Percentiles rank a stretch among this genome's conserved stretches.
Evolutionary conservation across 1,284 basidiomycete species (phyloP).

Genomic region (Cryptococcus maquisensis): DNA sequence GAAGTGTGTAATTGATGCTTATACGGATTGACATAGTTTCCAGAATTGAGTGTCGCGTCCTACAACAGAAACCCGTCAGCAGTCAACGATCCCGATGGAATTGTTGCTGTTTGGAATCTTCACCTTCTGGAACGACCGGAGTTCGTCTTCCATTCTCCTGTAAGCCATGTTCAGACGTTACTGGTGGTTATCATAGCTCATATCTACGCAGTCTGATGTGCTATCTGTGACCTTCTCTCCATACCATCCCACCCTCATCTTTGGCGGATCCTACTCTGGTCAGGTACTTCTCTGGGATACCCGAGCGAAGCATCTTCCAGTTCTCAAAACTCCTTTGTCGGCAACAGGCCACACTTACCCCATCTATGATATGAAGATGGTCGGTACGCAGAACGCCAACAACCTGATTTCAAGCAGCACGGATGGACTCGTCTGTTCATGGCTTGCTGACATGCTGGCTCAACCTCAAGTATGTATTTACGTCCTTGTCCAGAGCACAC

Average conservation of each 20-base stretch:
- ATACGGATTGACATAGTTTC: slow-evolving; percentile 60
- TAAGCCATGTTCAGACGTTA: slow-evolving; percentile 44
- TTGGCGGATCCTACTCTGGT: slow-evolving; percentile 96
- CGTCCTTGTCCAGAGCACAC: neutral
- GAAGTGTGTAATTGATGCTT: neutral
- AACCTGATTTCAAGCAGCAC: slow-evolving; percentile 93
- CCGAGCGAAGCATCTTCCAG: slow-evolving; percentile 89
- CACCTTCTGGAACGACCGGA: slow-evolving; percentile 93
- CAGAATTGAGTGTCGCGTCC: slow-evolving; percentile 87
- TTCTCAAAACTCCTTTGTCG: slow-evolving; percentile 92
- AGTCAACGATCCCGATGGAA: slow-evolving; percentile 88
- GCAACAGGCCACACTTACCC: slow-evolving; percentile 96
- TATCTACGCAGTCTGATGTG: slow-evolving; percentile 73
- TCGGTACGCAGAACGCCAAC: slow-evolving; percentile 97
- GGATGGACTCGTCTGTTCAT: slow-evolving; percentile 93
- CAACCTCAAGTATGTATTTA: slow-evolving; percentile 72
- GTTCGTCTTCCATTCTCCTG: slow-evolving; percentile 96
- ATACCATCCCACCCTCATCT: slow-evolving; percentile 93
- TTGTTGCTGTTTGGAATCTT: slow-evolving; percentile 96
- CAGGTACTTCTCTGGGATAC: slow-evolving; percentile 99
- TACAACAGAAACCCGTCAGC: slow-evolving; percentile 95
- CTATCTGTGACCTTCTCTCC: slow-evolving; percentile 94
- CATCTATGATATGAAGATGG: slow-evolving; percentile 94
- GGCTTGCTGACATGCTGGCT: slow-evolving; percentile 97
- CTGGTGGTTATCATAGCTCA: neutral